phyloP scores from a whole-genome alignment of 306 rosid genomes.

The Oxytropis ochrocephala region DNA sequence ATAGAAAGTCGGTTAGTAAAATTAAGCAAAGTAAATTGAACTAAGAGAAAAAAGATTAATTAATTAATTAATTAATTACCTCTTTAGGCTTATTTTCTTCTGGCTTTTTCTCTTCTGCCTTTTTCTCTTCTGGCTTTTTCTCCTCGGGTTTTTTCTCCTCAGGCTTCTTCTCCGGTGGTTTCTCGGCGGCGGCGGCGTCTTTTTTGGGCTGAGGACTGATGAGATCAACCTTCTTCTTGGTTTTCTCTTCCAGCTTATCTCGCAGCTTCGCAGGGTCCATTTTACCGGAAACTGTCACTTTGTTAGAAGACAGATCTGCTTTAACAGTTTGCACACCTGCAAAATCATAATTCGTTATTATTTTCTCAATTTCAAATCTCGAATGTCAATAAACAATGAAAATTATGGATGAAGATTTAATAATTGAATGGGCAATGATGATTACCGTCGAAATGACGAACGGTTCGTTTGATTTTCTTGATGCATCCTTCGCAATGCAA shows the following conservation, averaged over 20 bases:
- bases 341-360: background rate
- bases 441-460: constrained; percentile 49
- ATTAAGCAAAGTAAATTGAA: background rate
- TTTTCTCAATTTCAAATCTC: background rate
- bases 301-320: constrained; percentile 46
- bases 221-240: constrained; percentile 72
- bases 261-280: constrained; percentile 47
- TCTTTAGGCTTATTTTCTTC: constrained; percentile 59
- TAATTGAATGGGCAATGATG: background rate
- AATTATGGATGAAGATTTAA: background rate
- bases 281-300: constrained; percentile 61
- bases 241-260: constrained; percentile 46
- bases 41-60: background rate
- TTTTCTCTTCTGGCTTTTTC: constrained; percentile 35
- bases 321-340: constrained; percentile 64
- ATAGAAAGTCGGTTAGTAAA: constrained; percentile 4
- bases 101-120: constrained; percentile 45
- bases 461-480: constrained; percentile 56
- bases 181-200: constrained; percentile 51
- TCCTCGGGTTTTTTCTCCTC: constrained; percentile 41
- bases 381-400: background rate
- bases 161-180: constrained; percentile 52
- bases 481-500: constrained; percentile 89
- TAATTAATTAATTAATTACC: constrained; percentile 5
- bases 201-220: constrained; percentile 60